A percentile compares a stretch with the other conserved stretches of the same genome.
phyloP scores from a whole-genome alignment of 371 early-diverging fungal species.

The Apophysomyces ossiformis region DNA sequence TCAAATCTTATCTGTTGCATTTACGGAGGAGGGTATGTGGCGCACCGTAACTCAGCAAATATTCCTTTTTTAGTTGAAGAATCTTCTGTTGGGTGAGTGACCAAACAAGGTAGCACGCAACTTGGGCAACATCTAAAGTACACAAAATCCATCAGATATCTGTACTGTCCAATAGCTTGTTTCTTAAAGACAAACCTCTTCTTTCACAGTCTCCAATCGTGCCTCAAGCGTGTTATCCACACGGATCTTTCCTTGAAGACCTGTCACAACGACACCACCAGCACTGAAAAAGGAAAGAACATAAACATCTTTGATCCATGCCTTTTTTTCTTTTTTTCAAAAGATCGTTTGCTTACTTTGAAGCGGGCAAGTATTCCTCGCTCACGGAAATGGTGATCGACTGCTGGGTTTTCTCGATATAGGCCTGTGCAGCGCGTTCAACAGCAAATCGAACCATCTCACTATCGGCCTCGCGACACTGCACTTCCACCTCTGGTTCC shows the following conservation, averaged over 20 bases:
- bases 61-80: slow-evolving; percentile 76
- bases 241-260: slow-evolving; percentile 78
- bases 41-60: neutral
- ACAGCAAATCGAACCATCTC: slow-evolving; percentile 64
- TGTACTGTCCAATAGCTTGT: neutral
- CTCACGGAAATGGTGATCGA: slow-evolving; percentile 60
- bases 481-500: slow-evolving; percentile 76
- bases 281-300: slow-evolving; percentile 50
- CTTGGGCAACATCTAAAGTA: slow-evolving; percentile 82
- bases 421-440: slow-evolving; percentile 61
- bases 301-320: no score
- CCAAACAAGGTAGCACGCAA: slow-evolving; percentile 90
- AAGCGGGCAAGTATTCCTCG: slow-evolving; percentile 55
- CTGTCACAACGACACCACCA: slow-evolving; percentile 90
- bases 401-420: slow-evolving; percentile 60
- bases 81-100: slow-evolving; percentile 86
- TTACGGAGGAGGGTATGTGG: slow-evolving; percentile 9
- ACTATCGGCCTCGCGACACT: slow-evolving; percentile 77
- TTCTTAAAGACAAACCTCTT: slow-evolving; percentile 45
- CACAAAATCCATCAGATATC: neutral
- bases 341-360: slow-evolving; percentile 28
- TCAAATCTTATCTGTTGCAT: slow-evolving; percentile 5
- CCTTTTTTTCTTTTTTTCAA: slow-evolving; percentile 4
- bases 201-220: slow-evolving; percentile 81
- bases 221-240: slow-evolving; percentile 91